These are phyloP conservation scores for Torulaspora microellipsoides DNA, from an alignment of 805 yeast genomes.

Conservation along the genomic window DNA sequence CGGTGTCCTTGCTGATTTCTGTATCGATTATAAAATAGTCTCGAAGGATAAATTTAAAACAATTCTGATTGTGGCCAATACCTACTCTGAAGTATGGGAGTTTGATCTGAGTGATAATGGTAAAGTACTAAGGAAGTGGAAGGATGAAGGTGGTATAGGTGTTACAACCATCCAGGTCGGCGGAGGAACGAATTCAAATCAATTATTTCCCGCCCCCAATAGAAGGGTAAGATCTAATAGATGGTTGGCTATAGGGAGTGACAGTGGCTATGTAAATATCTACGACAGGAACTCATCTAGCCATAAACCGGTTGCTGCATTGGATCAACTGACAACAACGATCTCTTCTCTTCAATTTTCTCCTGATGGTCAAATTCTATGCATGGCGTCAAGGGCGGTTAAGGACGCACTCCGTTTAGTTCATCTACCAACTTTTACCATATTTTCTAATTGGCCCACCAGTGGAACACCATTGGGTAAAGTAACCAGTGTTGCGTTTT, in stretches of 20 bases:
- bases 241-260: slow-evolving; percentile 86
- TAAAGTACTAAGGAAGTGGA: slow-evolving; percentile 64
- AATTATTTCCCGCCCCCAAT: slow-evolving; percentile 23
- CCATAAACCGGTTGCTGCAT: slow-evolving; percentile 51
- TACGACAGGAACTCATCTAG: slow-evolving; percentile 51
- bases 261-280: slow-evolving; percentile 82
- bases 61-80: slow-evolving; percentile 55
- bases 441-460: slow-evolving; percentile 95
- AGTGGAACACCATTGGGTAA: slow-evolving; percentile 94
- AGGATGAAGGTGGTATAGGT: slow-evolving; percentile 80
- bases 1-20: slow-evolving; percentile 76
- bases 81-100: slow-evolving; percentile 87
- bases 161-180: slow-evolving; percentile 74
- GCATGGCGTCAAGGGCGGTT: slow-evolving; percentile 78
- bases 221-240: slow-evolving; percentile 41
- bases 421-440: slow-evolving; percentile 82
- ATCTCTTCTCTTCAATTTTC: slow-evolving; percentile 71
- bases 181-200: slow-evolving; percentile 40
- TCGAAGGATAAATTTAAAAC: slow-evolving; percentile 28
- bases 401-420: slow-evolving; percentile 82
- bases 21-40: slow-evolving; percentile 33
- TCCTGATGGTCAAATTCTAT: slow-evolving; percentile 83
- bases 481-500: slow-evolving; percentile 74
- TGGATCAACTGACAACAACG: slow-evolving; percentile 79
- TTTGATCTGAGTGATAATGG: slow-evolving; percentile 51